Evolutionary conservation across 345 rosid genomes (phyloP).

Genomic region (Melaleuca alternifolia): DNA sequence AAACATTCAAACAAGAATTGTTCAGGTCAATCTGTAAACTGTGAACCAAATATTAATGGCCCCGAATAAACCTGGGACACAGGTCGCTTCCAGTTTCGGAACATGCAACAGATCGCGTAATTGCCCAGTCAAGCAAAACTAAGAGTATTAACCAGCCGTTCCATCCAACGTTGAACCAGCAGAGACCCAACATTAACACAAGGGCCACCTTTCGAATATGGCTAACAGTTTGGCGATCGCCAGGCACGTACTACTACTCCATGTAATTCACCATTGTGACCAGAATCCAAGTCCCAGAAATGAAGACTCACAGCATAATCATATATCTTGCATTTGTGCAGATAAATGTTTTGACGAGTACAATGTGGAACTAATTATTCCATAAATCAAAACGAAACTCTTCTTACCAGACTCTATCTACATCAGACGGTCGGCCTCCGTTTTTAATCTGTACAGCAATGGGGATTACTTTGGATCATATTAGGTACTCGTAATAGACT

Average conservation of each 20-base stretch:
- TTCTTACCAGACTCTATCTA: conserved; percentile 42
- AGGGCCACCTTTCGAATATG: background rate
- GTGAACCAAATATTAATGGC: background rate
- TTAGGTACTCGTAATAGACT: conserved; percentile 74
- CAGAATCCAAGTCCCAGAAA: background rate
- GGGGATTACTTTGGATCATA: conserved; percentile 24
- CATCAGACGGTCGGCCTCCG: conserved; percentile 35
- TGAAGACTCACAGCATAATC: background rate
- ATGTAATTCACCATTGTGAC: background rate
- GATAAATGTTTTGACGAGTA: background rate
- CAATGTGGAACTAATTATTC: conserved; percentile 6
- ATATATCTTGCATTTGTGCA: background rate
- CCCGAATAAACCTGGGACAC: background rate
- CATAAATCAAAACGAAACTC: conserved; percentile 3
- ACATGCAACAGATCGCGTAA: background rate
- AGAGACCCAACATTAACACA: background rate
- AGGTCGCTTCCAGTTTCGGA: background rate
- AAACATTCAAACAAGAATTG: background rate
- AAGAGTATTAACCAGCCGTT: background rate
- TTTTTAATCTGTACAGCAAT: conserved; percentile 42
- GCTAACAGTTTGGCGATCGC: background rate
- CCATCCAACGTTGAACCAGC: background rate
- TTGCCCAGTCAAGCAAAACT: background rate
- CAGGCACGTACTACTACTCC: background rate
- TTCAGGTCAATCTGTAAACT: background rate